Conservation (phyloP, 2,329 filamentous ascomycete species). For the Trichophaea hybrida region DNA sequence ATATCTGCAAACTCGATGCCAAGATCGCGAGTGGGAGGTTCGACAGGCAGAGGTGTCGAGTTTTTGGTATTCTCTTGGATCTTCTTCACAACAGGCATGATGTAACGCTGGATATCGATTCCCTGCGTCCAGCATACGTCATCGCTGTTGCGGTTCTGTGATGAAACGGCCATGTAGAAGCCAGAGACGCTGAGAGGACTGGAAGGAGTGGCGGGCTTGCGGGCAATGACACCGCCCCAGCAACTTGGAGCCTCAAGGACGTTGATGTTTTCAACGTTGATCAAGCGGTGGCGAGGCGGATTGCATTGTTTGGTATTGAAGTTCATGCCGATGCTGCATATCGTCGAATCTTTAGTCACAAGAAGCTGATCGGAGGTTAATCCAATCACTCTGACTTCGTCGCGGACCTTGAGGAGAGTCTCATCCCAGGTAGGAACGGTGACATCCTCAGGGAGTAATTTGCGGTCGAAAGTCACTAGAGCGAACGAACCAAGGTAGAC, state of each 20-base stretch:
- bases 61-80: slow-evolving; percentile 22
- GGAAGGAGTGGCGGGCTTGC: slow-evolving; percentile 22
- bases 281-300: slow-evolving; percentile 26
- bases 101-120: slow-evolving; percentile 26
- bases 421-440: slow-evolving; percentile 27
- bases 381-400: slow-evolving; percentile 26
- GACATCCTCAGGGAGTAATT: slow-evolving; percentile 24
- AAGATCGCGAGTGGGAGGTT: slow-evolving; percentile 22
- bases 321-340: slow-evolving; percentile 26
- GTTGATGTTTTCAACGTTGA: slow-evolving; percentile 28
- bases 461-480: slow-evolving; percentile 26
- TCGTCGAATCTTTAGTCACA: slow-evolving; percentile 27
- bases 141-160: slow-evolving; percentile 25
- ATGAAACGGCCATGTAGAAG: slow-evolving; percentile 27
- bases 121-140: slow-evolving; percentile 28
- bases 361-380: slow-evolving; percentile 26
- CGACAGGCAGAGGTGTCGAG: slow-evolving; percentile 9
- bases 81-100: slow-evolving; percentile 25
- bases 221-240: slow-evolving; percentile 27
- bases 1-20: slow-evolving; percentile 28
- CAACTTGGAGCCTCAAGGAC: slow-evolving; percentile 25
- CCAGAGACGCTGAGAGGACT: slow-evolving; percentile 25
- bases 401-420: slow-evolving; percentile 26
- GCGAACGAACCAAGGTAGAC: slow-evolving; percentile 27
- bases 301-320: slow-evolving; percentile 28